Percentiles rank a stretch among this genome's conserved stretches.
Evolutionary conservation across 2,329 filamentous ascomycete species (phyloP).

Genomic region (Apiospora pterosperma): DNA sequence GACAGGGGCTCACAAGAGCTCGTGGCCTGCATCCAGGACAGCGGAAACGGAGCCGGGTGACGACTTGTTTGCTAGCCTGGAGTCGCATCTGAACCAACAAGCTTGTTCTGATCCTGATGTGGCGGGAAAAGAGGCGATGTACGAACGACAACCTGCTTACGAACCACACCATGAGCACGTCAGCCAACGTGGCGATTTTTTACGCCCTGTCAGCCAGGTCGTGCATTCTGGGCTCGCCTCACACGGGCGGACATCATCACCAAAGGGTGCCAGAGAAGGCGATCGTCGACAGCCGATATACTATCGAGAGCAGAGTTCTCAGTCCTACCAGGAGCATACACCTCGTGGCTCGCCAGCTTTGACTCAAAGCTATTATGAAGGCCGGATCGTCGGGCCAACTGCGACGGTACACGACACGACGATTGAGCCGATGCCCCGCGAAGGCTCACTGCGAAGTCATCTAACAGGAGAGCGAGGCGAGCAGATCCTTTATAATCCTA

Average conservation of each 20-base stretch:
- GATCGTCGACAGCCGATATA: constrained; percentile 19
- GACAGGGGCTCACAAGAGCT: not conserved
- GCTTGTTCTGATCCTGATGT: constrained; percentile 8
- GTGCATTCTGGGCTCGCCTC: not conserved
- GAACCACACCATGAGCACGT: not conserved
- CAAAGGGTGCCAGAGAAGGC: constrained; percentile 26
- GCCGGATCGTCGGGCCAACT: not conserved
- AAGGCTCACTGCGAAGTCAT: not conserved
- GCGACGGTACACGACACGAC: not conserved
- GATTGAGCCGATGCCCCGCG: not conserved
- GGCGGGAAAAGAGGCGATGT: not conserved
- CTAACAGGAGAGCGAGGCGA: not conserved
- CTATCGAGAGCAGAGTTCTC: constrained; percentile 29
- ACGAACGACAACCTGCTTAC: not conserved
- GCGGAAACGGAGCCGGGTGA: constrained; percentile 13
- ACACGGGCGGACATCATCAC: constrained; percentile 29
- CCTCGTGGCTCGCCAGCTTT: not conserved
- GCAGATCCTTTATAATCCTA: not conserved
- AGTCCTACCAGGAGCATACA: constrained; percentile 9
- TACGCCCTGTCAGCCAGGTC: not conserved
- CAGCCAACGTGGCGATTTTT: not conserved
- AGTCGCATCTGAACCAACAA: constrained; percentile 20
- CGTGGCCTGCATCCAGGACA: not conserved
- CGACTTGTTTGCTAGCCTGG: constrained; percentile 23
- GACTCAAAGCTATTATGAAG: not conserved